Percentiles rank a stretch among this genome's conserved stretches.
phyloP scores from a whole-genome alignment of 2,329 filamentous ascomycete genomes.

The Colletotrichum falcatum region DNA sequence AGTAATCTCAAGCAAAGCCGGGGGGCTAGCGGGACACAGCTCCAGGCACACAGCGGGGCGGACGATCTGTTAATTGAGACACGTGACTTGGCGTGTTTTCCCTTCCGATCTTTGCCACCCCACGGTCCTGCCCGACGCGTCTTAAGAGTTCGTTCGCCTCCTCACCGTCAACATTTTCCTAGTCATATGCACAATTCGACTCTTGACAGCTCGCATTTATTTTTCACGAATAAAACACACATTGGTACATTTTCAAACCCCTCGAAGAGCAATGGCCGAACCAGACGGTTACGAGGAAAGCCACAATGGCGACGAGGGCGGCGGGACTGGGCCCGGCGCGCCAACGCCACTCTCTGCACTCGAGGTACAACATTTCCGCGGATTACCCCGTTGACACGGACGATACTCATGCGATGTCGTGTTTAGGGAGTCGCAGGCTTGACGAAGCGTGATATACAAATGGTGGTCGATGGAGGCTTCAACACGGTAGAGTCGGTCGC shows the following conservation, averaged over 20 bases:
- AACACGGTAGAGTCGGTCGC: constrained; percentile 97
- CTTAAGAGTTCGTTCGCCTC: constrained; percentile 29
- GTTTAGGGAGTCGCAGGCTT: constrained; percentile 84
- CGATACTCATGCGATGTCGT: constrained; percentile 3
- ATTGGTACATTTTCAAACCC: neutral
- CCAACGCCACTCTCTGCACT: constrained; percentile 88
- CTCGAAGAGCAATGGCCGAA: constrained; percentile 55
- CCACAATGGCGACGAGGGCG: constrained; percentile 75
- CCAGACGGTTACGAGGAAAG: constrained; percentile 76
- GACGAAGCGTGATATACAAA: constrained; percentile 94
- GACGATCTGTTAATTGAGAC: constrained; percentile 29
- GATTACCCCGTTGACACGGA: neutral
- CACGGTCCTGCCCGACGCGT: constrained; percentile 49
- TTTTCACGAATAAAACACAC: neutral
- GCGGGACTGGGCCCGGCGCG: constrained; percentile 86
- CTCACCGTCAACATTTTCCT: constrained; percentile 1
- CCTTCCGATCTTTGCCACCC: constrained; percentile 44
- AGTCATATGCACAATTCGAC: neutral
- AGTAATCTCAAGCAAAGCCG: neutral
- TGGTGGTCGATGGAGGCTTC: constrained; percentile 90
- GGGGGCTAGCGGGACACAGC: neutral
- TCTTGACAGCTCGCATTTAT: neutral
- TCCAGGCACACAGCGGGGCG: constrained; percentile 27
- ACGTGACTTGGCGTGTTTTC: constrained; percentile 55
- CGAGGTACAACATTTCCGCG: constrained; percentile 71